Base-by-base conservation (phyloP, 1,284 basidiomycete species). In the Pascua sp. region DNA sequence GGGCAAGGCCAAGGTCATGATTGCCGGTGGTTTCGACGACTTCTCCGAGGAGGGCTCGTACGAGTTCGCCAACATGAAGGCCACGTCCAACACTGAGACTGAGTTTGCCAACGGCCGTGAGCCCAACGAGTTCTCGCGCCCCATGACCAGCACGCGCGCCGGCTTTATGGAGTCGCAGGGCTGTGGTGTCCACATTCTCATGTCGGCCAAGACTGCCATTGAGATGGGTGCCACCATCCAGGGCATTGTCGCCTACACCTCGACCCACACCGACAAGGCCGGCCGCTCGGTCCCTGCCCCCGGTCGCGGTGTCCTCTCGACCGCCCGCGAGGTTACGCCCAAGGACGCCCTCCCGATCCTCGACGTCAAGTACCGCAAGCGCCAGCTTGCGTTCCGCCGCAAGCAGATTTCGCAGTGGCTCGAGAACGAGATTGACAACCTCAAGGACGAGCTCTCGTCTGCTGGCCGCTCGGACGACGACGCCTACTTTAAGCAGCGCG, bases 41-140 rank as follows among this genome's bases (percentile, higher is more conserved):
- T 85, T 98, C 73, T 90, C 89, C 67, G 96, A 98, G 78, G 94
- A 97, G 77, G 94, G 93, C 18, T 95, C 93, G 16, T 95, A 86
- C 78, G 93, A 97, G 79, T 94, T 94, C 78, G 95, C 93, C 56
- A 98, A 98, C 82, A 98, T 98, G 96, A 96, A 97, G 80, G 96
- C 96, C 8, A 98, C 96, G 8, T 93, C 90, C 78, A 97, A 95
- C 72, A 88, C 93, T 7, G 90, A 94, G 77, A 90, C 91, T 42
- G 96, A 98, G 79, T 89, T 97, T 70, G 94, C 94, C 10, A 96
- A 96, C 85, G 96, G 96, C 62, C 92, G 96, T 67, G 95, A 98
- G 78, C 95, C 95, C 36, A 91, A 89, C 46, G 95, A 98, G 78
- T 95, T 98, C 89, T 98, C 95, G 53, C 89, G 95, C 60, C 96